These are phyloP conservation scores for Citrus hindsii DNA, from an alignment of 345 rosid genomes.

Conservation along the genomic window DNA sequence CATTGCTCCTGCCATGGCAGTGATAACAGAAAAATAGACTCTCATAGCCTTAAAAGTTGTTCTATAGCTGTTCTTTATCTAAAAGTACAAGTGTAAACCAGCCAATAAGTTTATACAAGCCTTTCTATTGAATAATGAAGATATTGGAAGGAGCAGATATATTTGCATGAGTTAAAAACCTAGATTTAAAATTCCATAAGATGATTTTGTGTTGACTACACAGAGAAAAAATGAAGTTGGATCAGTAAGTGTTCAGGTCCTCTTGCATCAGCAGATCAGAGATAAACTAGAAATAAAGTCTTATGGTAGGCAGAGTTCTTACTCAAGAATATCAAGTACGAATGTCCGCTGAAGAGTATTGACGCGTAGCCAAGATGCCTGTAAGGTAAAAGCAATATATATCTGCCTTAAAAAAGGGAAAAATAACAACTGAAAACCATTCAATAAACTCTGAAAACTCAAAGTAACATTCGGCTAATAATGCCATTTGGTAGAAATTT, in stretches of 20 bases:
- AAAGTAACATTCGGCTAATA: conserved; percentile 9
- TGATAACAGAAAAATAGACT: neutral
- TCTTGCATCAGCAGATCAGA: neutral
- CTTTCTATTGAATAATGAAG: neutral
- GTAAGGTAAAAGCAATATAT: conserved; percentile 26
- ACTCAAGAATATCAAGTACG: conserved; percentile 92
- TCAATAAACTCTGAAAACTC: neutral
- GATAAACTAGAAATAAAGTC: neutral
- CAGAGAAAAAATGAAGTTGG: neutral
- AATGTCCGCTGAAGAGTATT: conserved; percentile 82
- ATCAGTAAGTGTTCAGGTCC: neutral
- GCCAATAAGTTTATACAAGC: conserved; percentile 1
- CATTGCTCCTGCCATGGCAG: neutral
- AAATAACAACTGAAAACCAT: neutral
- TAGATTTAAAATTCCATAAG: neutral
- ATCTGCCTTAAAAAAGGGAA: neutral
- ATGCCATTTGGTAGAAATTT: neutral
- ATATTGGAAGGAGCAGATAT: neutral
- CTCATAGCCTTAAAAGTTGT: neutral
- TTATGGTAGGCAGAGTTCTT: conserved; percentile 33
- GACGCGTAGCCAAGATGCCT: conserved; percentile 85
- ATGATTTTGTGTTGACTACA: neutral
- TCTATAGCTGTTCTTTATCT: neutral
- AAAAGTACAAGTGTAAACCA: neutral
- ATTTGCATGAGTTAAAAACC: neutral